These are phyloP conservation scores for Stephania japonica DNA, from an alignment of 164 flowering plant species.

Conservation along the genomic window DNA sequence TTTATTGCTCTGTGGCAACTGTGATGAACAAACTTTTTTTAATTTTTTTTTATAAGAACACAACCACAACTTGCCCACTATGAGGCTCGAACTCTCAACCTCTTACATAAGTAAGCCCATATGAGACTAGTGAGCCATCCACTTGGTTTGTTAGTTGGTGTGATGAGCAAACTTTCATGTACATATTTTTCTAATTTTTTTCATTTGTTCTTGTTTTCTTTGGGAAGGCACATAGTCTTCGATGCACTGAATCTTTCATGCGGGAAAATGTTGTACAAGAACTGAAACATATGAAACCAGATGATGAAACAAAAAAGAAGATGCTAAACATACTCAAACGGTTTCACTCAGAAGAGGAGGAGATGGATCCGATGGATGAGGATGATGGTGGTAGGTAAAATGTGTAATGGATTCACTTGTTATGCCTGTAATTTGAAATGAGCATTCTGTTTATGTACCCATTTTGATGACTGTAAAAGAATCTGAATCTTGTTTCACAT, in stretches of 20 bases:
- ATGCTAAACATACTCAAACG: conserved; percentile 79
- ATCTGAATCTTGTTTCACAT: neutral
- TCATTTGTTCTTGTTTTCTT: neutral
- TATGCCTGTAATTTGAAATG: neutral
- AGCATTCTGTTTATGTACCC: neutral
- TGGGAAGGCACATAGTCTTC: conserved; percentile 62
- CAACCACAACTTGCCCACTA: too few species aligned
- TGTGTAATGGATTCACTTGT: neutral
- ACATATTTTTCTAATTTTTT: neutral
- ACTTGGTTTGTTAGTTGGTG: too few species aligned
- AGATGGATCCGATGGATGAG: conserved; percentile 43
- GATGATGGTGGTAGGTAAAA: conserved; percentile 34
- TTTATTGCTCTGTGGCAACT: neutral
- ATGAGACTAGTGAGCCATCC: too few species aligned
- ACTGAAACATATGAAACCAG: conserved; percentile 54
- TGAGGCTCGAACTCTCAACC: too few species aligned
- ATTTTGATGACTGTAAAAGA: neutral
- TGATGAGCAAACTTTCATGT: neutral
- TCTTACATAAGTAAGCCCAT: too few species aligned
- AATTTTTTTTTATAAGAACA: too few species aligned
- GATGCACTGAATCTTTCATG: conserved; percentile 93
- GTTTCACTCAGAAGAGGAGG: conserved; percentile 62
- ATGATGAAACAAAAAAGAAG: conserved; percentile 64
- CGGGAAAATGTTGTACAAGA: conserved; percentile 86
- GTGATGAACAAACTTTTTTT: too few species aligned